These are phyloP conservation scores for Scheffersomyces cryptocercus DNA, from an alignment of 1,139 yeast species.

Conservation along the genomic window DNA sequence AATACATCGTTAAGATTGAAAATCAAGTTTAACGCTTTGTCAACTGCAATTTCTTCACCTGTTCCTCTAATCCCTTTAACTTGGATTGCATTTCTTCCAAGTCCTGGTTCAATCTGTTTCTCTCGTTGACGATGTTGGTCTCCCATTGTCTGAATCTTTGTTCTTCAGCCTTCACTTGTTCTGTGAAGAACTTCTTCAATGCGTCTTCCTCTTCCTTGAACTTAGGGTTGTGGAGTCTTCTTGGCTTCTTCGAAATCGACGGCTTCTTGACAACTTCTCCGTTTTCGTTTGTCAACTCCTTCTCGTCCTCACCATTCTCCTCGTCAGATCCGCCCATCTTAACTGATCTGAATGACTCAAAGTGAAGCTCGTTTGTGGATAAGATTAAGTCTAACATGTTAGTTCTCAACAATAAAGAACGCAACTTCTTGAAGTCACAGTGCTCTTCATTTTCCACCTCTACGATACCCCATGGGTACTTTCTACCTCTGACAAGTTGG, in stretches of 20 bases:
- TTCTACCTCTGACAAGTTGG: conserved; percentile 80
- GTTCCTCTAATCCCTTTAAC: conserved; percentile 71
- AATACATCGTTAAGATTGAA: too few species aligned
- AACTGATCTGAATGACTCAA: conserved; percentile 80
- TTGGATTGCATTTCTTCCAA: conserved; percentile 83
- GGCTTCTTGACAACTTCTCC: conserved; percentile 37
- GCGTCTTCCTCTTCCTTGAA: conserved; percentile 96
- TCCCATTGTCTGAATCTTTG: conserved; percentile 99
- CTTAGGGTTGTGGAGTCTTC: conserved; percentile 76
- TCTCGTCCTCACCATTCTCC: conserved; percentile 22
- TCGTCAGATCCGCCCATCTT: conserved; percentile 66
- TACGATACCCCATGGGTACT: conserved; percentile 96
- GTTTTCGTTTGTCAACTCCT: conserved; percentile 32
- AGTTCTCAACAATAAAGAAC: conserved; percentile 85
- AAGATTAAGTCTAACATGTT: conserved; percentile 88
- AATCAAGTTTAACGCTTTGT: conserved; percentile 29
- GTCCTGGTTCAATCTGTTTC: conserved; percentile 91
- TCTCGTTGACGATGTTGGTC: conserved; percentile 89
- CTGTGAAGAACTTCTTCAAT: conserved; percentile 93
- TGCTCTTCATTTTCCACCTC: conserved; percentile 96
- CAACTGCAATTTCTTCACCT: conserved; percentile 67
- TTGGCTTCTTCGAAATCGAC: conserved; percentile 42
- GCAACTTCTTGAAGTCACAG: conserved; percentile 91
- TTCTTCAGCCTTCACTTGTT: conserved; percentile 96
- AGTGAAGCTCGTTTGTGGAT: conserved; percentile 90